phyloP scores from a whole-genome alignment of 1,284 basidiomycete genomes.

The Irpex sp. region DNA sequence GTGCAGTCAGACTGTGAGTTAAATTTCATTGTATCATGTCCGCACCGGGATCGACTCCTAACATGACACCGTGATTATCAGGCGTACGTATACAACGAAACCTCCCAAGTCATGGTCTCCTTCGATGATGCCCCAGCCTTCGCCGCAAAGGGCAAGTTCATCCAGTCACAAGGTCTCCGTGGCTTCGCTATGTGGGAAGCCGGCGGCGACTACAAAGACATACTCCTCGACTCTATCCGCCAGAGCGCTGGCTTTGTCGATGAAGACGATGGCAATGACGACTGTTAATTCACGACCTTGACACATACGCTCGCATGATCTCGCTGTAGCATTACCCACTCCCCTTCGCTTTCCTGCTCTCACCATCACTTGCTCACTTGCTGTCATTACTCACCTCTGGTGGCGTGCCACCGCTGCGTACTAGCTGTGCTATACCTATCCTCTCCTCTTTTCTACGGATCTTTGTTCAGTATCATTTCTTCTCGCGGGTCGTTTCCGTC shows the following conservation, averaged over 20 bases:
- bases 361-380: too few relatives aligned
- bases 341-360: too few relatives aligned
- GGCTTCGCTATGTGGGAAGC: constrained; percentile 68
- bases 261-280: constrained; percentile 8
- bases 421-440: neutral
- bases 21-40: neutral
- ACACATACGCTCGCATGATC: neutral
- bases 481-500: neutral
- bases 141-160: constrained; percentile 56
- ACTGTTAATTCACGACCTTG: neutral
- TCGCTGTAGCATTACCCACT: neutral
- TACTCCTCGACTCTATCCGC: constrained; percentile 53
- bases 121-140: constrained; percentile 61
- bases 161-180: constrained; percentile 45
- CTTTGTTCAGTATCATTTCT: neutral
- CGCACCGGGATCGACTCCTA: too few relatives aligned
- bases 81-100: constrained; percentile 62
- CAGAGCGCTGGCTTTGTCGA: constrained; percentile 32
- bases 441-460: neutral
- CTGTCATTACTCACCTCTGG: too few relatives aligned
- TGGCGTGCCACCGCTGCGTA: too few relatives aligned
- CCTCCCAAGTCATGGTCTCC: constrained; percentile 50
- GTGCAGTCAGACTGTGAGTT: constrained; percentile 66
- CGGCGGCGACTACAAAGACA: constrained; percentile 55
- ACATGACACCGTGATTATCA: constrained; percentile 19